Evolutionary conservation across 345 rosid species (phyloP).

Genomic region (Heritiera fomes): DNA sequence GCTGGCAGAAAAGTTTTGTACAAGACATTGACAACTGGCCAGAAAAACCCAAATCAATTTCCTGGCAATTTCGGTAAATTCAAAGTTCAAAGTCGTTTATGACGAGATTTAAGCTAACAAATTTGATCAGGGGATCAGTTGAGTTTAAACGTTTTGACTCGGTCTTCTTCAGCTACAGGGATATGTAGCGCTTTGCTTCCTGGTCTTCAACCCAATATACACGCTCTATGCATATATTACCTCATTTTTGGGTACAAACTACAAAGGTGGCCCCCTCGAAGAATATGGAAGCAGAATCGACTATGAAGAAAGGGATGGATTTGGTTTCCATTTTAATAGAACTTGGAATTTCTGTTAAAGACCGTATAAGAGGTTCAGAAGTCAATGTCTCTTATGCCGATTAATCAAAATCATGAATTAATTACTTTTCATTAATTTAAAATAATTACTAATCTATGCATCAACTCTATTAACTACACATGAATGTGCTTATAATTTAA

Average conservation of each 20-base stretch:
- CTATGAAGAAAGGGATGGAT: neutral
- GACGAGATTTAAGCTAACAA: neutral
- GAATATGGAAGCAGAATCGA: neutral
- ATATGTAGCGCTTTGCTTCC: neutral
- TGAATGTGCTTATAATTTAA: too few species aligned
- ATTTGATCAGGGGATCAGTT: neutral
- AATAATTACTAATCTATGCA: too few species aligned
- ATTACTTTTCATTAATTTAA: too few species aligned
- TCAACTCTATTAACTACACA: too few species aligned
- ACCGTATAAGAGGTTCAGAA: neutral
- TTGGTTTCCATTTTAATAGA: neutral
- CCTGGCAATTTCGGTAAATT: constrained; percentile 9
- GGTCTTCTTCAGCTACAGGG: neutral
- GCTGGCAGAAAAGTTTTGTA: neutral
- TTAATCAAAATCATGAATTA: too few species aligned
- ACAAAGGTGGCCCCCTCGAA: neutral
- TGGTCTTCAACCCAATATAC: neutral
- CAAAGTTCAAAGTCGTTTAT: neutral
- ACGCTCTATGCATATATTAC: neutral
- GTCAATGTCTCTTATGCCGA: neutral
- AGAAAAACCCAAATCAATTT: neutral
- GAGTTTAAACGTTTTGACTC: neutral
- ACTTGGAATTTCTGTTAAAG: neutral
- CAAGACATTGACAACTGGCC: neutral
- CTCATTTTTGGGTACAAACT: neutral